Conservation (phyloP, 139 green algal genomes). For the Haematococcus sp. region DNA sequence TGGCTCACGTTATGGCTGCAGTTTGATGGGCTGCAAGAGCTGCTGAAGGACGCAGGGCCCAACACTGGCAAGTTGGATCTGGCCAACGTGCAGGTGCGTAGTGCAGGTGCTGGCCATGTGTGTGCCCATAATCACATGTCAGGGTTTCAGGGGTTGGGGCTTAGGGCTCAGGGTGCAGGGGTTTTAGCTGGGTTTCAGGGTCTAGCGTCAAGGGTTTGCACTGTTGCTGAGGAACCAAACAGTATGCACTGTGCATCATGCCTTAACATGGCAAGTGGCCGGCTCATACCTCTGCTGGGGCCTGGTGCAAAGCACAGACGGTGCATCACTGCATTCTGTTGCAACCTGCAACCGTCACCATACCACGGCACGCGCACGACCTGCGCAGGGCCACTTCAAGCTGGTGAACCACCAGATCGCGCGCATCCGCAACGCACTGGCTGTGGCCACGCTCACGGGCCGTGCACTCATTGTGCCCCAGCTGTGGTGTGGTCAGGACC, state of each 20-base stretch:
- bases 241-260: too few species aligned
- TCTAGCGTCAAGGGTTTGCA: too few species aligned
- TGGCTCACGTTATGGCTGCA: too few species aligned
- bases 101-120: not conserved
- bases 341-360: not conserved
- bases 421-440: conserved; percentile 46
- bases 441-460: conserved; percentile 54
- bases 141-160: too few species aligned
- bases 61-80: conserved; percentile 37
- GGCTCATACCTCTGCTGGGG: too few species aligned
- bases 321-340: not conserved
- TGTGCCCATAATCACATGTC: too few species aligned
- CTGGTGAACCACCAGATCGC: conserved; percentile 81
- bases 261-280: too few species aligned
- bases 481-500: conserved; percentile 81
- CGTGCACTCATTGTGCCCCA: conserved; percentile 75
- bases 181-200: too few species aligned
- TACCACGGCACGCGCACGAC: not conserved
- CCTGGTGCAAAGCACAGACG: too few species aligned
- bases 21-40: conserved; percentile 28
- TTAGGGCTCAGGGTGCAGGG: too few species aligned
- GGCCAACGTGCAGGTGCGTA: conserved; percentile 43
- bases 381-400: conserved; percentile 65
- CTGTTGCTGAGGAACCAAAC: too few species aligned
- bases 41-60: conserved; percentile 48